phyloP scores from a whole-genome alignment of 139 green algal genomes.

The Coelastrella sp. region DNA sequence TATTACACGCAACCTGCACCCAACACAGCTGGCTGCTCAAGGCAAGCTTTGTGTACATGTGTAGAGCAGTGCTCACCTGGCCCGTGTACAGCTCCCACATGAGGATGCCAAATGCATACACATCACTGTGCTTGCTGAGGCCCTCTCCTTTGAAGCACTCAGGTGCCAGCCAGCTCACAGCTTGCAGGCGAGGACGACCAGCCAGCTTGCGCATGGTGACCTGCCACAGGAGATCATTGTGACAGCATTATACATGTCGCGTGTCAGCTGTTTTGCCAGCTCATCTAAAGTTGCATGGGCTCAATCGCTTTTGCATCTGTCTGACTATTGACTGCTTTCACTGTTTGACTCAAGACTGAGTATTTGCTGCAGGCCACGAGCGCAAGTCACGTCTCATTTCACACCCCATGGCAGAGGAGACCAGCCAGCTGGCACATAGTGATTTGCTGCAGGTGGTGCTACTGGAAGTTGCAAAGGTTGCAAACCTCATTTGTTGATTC shows the following conservation, averaged over 20 bases:
- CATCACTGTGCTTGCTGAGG: conserved; percentile 38
- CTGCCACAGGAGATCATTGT: neutral
- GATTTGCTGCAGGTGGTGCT: no score
- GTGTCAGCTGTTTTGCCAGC: neutral
- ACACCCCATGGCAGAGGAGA: neutral
- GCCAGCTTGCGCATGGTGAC: conserved; percentile 54
- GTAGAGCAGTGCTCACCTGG: neutral
- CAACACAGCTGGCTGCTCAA: neutral
- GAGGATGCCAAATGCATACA: conserved; percentile 60
- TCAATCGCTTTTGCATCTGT: no score
- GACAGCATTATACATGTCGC: no score
- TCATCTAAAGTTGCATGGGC: neutral
- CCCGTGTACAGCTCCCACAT: conserved; percentile 63
- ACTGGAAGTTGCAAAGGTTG: no score
- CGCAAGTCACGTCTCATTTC: no score
- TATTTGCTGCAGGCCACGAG: no score
- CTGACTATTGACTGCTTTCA: no score
- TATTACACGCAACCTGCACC: neutral
- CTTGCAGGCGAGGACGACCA: conserved; percentile 45
- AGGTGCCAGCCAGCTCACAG: conserved; percentile 53
- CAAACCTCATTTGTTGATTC: no score
- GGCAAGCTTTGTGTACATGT: neutral
- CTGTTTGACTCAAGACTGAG: no score
- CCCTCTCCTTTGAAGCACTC: conserved; percentile 55
- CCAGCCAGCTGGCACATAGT: no score